Percentiles rank a stretch among this genome's conserved stretches.
Conservation (phyloP, 345 rosid genomes). For the Citrus sinensis region DNA sequence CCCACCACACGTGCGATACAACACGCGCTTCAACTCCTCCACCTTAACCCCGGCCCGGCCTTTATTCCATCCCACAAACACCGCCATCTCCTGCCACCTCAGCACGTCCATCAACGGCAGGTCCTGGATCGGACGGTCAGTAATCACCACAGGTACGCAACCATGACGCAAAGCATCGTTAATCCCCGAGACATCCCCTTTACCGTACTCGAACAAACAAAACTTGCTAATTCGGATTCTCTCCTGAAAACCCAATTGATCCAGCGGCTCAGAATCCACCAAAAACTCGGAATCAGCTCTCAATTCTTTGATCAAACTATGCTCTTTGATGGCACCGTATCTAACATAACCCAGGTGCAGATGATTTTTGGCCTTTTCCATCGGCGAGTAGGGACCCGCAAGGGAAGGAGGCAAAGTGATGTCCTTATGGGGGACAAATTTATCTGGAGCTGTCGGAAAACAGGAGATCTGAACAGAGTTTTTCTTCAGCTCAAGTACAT, state of each 20-base stretch:
- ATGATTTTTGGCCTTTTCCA: slow-evolving; percentile 3
- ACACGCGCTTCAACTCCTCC: slow-evolving; percentile 30
- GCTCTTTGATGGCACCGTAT: slow-evolving; percentile 24
- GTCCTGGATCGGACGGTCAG: slow-evolving; percentile 57
- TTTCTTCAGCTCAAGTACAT: slow-evolving; percentile 55
- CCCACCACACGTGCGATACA: slow-evolving; percentile 21
- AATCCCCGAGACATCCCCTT: slow-evolving; percentile 32
- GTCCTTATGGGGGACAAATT: slow-evolving; percentile 59
- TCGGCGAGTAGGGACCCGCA: slow-evolving; percentile 2
- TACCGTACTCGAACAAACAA: slow-evolving; percentile 49
- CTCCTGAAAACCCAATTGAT: slow-evolving; percentile 24
- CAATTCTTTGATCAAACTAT: slow-evolving; percentile 22
- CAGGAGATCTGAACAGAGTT: slow-evolving; percentile 63
- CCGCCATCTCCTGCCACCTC: slow-evolving; percentile 47
- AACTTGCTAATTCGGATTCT: slow-evolving; percentile 36
- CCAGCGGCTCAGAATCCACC: slow-evolving; percentile 44
- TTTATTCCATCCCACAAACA: slow-evolving; percentile 31
- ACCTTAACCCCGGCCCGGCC: slow-evolving; percentile 12
- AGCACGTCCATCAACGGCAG: slow-evolving; percentile 55
- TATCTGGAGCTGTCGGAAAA: slow-evolving; percentile 36
- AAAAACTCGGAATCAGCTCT: slow-evolving; percentile 35
- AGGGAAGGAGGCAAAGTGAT: slow-evolving; percentile 41
- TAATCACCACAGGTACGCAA: slow-evolving; percentile 52
- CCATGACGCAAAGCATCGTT: slow-evolving; percentile 52
- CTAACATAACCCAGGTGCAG: slow-evolving; percentile 29